Evolutionary conservation across 1,284 basidiomycete species (phyloP), one percentile per base, ranked within the genome.

Genomic region (Leccinum fallax): DNA sequence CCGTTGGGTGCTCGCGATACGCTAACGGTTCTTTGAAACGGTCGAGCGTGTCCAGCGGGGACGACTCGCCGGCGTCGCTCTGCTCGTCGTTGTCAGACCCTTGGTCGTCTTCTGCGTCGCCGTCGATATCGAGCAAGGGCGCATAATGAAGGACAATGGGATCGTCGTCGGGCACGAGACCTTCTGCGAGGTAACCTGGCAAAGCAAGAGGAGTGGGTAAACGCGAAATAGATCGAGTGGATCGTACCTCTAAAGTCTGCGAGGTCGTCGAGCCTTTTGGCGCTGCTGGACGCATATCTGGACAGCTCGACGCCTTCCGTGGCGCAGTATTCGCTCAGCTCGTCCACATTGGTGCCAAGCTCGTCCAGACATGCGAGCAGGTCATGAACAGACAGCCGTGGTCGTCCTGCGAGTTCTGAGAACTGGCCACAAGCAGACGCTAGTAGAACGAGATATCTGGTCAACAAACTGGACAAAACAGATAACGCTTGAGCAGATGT

Each of bases 381-480:
- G 74, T 93, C 91, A 55, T 77, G 74, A 2, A 81, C 74, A 10
- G 82, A 83, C 6, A 90, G 70, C 28, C 75, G 76, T 7, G 80
- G 79, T 56, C 91, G 77, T 13, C 89, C 90, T 6, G 89, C 82
- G 67, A 91, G 89, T 63, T 88, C 81, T 0, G 90, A 86, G 69
- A 89, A 89, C 69, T 84, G 85, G 24, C 86, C 85, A 68, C 85
- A 88, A 13, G 88, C 85, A 2, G 81, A 77, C 2, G 87, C 78
- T 15, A 92, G 77, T 28, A 91, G 79, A 15, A 81, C 67, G 58
- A 92, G 77, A 73, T 92, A 93, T 58, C 88, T 85, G 49, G 87
- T 81, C 63, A 93, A 81, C 65, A 92, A 78, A 73, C 89, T 89
- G 10, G 89, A 87, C 55, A 93, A 80, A 19, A 88, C 82, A 40